A percentile compares a stretch with the other conserved stretches of the same genome.
These are phyloP conservation scores for Haberlea rhodopensis DNA, from an alignment of 257 asterid species.

Conservation along the genomic window DNA sequence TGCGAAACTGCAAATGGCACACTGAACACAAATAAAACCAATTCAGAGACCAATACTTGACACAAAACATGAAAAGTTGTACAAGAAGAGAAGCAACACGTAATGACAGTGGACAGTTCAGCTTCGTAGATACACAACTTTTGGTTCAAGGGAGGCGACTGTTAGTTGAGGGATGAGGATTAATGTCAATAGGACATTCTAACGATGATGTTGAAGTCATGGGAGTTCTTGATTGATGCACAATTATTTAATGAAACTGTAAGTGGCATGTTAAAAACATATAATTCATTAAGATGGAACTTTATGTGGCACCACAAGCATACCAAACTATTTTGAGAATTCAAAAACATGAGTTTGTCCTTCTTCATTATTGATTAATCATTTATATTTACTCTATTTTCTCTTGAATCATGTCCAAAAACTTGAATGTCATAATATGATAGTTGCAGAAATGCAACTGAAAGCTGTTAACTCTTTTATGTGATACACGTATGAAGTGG, in stretches of 20 bases:
- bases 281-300: not conserved
- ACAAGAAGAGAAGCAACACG: not conserved
- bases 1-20: conserved; percentile 4
- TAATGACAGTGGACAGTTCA: not conserved
- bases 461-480: no score
- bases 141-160: not conserved
- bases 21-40: not conserved
- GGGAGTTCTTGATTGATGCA: not conserved
- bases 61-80: not conserved
- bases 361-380: not conserved
- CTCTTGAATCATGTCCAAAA: not conserved
- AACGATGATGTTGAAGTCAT: not conserved
- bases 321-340: not conserved
- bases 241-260: not conserved
- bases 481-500: not conserved
- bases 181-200: not conserved
- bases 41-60: not conserved
- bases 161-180: not conserved
- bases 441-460: not conserved
- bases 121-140: not conserved
- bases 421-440: not conserved
- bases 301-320: not conserved
- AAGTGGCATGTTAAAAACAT: not conserved
- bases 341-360: not conserved
- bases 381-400: not conserved